These are phyloP conservation scores for Peronospora destructor DNA, from an alignment of 352 stramenopile genomes.

Conservation along the genomic window DNA sequence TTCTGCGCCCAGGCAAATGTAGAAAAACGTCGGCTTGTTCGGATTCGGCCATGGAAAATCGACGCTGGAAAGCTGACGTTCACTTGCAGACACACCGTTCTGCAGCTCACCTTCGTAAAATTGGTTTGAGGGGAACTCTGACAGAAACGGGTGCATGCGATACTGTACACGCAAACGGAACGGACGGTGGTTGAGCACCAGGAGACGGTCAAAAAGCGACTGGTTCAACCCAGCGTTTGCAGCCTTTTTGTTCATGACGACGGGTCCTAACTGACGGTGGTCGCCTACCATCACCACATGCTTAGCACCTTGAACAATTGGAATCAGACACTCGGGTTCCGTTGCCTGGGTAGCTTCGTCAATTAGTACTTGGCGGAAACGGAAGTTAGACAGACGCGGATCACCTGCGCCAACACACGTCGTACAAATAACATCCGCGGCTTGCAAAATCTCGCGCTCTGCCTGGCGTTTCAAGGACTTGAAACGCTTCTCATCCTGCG, in stretches of 20 bases:
- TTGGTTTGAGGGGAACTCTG: slow-evolving; percentile 98
- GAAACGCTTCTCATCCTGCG: slow-evolving; percentile 95
- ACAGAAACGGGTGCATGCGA: slow-evolving; percentile 98
- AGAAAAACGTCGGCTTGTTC: slow-evolving; percentile 98
- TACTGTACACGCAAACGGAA: slow-evolving; percentile 99
- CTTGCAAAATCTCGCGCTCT: slow-evolving; percentile 95
- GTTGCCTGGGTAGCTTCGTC: slow-evolving; percentile 99
- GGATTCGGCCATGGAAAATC: slow-evolving; percentile 97
- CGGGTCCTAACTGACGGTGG: slow-evolving; percentile 95
- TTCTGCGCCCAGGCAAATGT: slow-evolving; percentile 93
- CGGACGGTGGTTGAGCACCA: slow-evolving; percentile 92
- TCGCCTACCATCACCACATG: slow-evolving; percentile 99
- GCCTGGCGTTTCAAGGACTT: slow-evolving; percentile 87
- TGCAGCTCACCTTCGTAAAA: slow-evolving; percentile 99
- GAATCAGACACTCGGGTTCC: slow-evolving; percentile 98
- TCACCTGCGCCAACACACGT: slow-evolving; percentile 98
- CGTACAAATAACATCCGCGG: slow-evolving; percentile 98
- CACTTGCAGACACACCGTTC: slow-evolving; percentile 95
- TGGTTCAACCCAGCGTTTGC: slow-evolving; percentile 95
- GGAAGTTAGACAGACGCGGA: slow-evolving; percentile 95
- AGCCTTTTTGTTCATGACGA: slow-evolving; percentile 99
- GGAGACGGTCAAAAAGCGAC: slow-evolving; percentile 96
- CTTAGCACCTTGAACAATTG: slow-evolving; percentile 97
- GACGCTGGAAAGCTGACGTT: slow-evolving; percentile 83
- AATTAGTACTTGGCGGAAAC: slow-evolving; percentile 98